Base-by-base conservation (phyloP, 169 alveolate genomes). In the Eimeria zaria region DNA sequence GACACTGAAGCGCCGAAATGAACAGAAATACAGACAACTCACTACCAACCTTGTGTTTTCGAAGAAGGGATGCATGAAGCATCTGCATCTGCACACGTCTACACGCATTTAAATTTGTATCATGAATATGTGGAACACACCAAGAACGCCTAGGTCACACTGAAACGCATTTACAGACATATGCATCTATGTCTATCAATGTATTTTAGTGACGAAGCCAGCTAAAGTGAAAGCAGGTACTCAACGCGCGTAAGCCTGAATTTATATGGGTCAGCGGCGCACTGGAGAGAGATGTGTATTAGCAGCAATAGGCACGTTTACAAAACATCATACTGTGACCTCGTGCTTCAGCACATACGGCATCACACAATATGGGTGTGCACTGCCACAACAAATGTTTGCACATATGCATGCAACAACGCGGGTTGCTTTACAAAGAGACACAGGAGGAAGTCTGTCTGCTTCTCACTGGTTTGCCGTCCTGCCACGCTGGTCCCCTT, bases 381-480 rank as follows among this genome's bases (percentile, higher is more conserved):
- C 30, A 62, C 73, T 62, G 39, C 36, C 6, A 8, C 73, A 11
- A 62, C 39, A 7, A 62, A 27, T 62, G 73, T 39, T 0, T 62
- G 36, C 67, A 48, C 55, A 48, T 9, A 9, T 48, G 44, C 11
- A 74, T 36, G 85, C 41, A 16, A 89, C 67, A 48, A 6, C 9
- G 55, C 64, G 16, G 64, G 16, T 1, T 1, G 64, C 24, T 81
- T 30, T 41, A 91, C 24, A 81, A 6, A 8, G 18, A 46, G n/a
- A 55, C 53, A 30, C n/a, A n/a, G 46, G 48, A 5, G 8, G 39
- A 58, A 0, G 30, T 46, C 39, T 11, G 46, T 0, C 20, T 44
- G 41, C 0, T 18, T 5, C 97, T 87, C 41, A 95, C 97, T 95
- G 97, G 51, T 87, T 95, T n/a, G 73, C 51, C 27, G 53, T 80